phyloP scores from a whole-genome alignment of 345 rosid species.

The Euphorbia lathyris region DNA sequence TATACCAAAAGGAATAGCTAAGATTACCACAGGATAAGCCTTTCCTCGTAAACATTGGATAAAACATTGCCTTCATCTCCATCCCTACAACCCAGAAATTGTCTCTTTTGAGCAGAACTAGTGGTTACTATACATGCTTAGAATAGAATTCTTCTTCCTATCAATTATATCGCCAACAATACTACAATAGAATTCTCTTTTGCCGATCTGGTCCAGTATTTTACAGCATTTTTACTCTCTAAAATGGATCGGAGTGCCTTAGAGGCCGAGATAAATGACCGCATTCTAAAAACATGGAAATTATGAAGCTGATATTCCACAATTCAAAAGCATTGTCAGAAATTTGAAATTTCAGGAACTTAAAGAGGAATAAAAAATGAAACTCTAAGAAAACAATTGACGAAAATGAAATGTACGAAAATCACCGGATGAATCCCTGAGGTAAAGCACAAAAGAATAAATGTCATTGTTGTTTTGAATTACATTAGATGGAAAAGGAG shows the following conservation, averaged over 20 bases:
- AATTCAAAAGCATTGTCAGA: neutral
- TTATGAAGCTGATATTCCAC: neutral
- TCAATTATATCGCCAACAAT: slow-evolving; percentile 33
- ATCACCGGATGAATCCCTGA: neutral
- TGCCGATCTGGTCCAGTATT: slow-evolving; percentile 25
- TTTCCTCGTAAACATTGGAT: slow-evolving; percentile 83
- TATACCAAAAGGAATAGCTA: neutral
- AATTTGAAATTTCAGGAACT: neutral
- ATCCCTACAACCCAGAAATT: slow-evolving; percentile 87
- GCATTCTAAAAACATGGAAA: slow-evolving; percentile 40
- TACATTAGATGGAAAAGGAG: too few relatives aligned
- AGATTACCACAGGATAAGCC: slow-evolving; percentile 78
- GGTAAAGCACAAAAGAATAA: neutral
- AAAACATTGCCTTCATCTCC: slow-evolving; percentile 82
- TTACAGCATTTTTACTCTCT: slow-evolving; percentile 34
- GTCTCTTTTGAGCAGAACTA: slow-evolving; percentile 47
- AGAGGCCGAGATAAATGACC: slow-evolving; percentile 48
- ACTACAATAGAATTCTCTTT: slow-evolving; percentile 32
- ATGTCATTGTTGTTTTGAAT: neutral
- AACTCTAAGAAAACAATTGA: slow-evolving; percentile 10
- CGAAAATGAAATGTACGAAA: too few relatives aligned
- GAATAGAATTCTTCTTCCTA: slow-evolving; percentile 11
- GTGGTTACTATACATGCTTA: slow-evolving; percentile 10
- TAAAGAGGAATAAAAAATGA: neutral
- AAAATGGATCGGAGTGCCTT: slow-evolving; percentile 43